A percentile compares a stretch with the other conserved stretches of the same genome.
Conservation (phyloP, 2,329 filamentous ascomycete species). For the Penicillium verrucosum region DNA sequence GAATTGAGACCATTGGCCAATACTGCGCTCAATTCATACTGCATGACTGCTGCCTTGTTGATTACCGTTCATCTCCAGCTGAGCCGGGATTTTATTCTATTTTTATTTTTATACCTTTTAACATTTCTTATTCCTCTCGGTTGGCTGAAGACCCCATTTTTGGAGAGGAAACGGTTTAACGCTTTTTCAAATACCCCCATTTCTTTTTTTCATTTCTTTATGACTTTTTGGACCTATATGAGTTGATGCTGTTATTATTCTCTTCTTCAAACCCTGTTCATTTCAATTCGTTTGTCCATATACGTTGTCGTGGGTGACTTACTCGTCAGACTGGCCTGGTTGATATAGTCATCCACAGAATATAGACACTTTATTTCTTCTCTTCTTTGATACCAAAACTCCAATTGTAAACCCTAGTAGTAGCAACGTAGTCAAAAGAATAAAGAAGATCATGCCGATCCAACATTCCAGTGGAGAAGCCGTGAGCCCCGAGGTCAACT, state of each 20-base stretch:
- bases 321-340: not conserved
- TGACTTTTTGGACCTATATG: slow-evolving; percentile 29
- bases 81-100: slow-evolving; percentile 19
- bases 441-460: slow-evolving; percentile 22
- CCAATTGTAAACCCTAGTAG: not conserved
- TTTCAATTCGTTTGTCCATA: slow-evolving; percentile 26
- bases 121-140: slow-evolving; percentile 19
- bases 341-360: slow-evolving; percentile 6
- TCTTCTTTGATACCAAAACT: not conserved
- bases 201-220: slow-evolving; percentile 17
- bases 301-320: slow-evolving; percentile 12
- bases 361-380: slow-evolving; percentile 8
- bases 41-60: slow-evolving; percentile 4
- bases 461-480: slow-evolving; percentile 19
- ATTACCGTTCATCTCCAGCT: slow-evolving; percentile 23
- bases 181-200: slow-evolving; percentile 33
- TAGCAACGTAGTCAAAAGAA: not conserved
- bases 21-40: not conserved
- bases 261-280: slow-evolving; percentile 19
- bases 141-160: slow-evolving; percentile 22
- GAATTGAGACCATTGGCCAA: not conserved
- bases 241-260: slow-evolving; percentile 31
- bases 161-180: slow-evolving; percentile 24
- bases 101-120: slow-evolving; percentile 19
- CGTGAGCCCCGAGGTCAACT: slow-evolving; percentile 19